Evolutionary conservation across 352 stramenopile genomes (phyloP).

Genomic region (Discostella stelligera): DNA sequence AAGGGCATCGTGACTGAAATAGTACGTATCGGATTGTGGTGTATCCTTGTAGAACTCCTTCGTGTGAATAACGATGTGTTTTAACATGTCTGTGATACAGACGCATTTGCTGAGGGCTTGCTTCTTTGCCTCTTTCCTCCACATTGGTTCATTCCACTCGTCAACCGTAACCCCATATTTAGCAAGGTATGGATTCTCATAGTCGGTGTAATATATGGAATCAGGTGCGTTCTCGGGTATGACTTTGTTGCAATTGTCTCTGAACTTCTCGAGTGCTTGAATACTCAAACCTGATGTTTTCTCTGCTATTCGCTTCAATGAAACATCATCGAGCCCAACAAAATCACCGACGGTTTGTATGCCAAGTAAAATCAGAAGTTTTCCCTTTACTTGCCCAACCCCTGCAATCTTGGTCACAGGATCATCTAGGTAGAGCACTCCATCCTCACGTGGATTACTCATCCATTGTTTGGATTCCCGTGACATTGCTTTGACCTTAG

Average conservation of each 20-base stretch:
- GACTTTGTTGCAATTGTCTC: neutral
- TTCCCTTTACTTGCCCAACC: neutral
- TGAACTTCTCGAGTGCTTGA: neutral
- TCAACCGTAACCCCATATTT: neutral
- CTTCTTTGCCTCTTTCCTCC: conserved; percentile 1
- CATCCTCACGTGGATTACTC: neutral
- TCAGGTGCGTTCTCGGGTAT: neutral
- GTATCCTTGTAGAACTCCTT: neutral
- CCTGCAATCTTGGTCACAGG: conserved; percentile 2
- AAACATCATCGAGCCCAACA: neutral
- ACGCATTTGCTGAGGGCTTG: neutral
- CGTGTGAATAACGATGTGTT: conserved; percentile 3
- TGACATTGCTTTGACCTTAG: neutral
- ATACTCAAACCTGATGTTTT: neutral
- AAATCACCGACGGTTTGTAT: conserved; percentile 1
- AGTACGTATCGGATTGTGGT: neutral
- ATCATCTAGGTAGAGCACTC: neutral
- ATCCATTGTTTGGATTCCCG: neutral
- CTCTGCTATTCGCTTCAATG: neutral
- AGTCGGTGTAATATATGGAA: neutral
- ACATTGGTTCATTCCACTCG: neutral
- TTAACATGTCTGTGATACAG: conserved; percentile 2
- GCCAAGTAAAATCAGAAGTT: neutral
- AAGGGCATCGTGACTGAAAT: neutral
- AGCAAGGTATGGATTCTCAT: conserved; percentile 3